These are phyloP conservation scores for Setomelanomma holmii DNA, from an alignment of 2,329 filamentous ascomycete species.

Conservation along the genomic window DNA sequence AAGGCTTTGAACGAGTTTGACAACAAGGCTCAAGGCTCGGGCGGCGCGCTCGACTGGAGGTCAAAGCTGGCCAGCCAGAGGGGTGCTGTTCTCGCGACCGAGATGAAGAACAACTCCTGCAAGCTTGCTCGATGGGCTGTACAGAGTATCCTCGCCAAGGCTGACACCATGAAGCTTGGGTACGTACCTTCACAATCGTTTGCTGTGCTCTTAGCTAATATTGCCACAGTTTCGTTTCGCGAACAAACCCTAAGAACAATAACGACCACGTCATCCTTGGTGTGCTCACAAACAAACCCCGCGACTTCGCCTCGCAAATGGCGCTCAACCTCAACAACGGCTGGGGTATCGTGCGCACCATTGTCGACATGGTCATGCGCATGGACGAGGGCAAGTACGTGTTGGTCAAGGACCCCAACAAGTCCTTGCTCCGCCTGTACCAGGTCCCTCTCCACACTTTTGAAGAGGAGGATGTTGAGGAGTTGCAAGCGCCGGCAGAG, in stretches of 20 bases:
- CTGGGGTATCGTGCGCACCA: slow-evolving; percentile 98
- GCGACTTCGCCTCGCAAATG: slow-evolving; percentile 97
- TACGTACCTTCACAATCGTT: slow-evolving; percentile 55
- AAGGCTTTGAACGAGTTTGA: slow-evolving; percentile 99
- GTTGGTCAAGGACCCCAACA: slow-evolving; percentile 89
- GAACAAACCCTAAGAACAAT: slow-evolving; percentile 88
- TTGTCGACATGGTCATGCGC: slow-evolving; percentile 90
- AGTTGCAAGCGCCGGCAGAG: slow-evolving; percentile 63
- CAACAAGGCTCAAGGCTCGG: slow-evolving; percentile 93
- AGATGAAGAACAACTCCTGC: slow-evolving; percentile 99
- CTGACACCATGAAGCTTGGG: slow-evolving; percentile 99
- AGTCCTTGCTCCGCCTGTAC: slow-evolving; percentile 91
- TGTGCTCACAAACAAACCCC: slow-evolving; percentile 96
- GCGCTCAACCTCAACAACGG: slow-evolving; percentile 96
- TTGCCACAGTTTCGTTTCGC: slow-evolving; percentile 83
- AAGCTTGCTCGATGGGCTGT: slow-evolving; percentile 98
- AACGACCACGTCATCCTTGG: slow-evolving; percentile 95
- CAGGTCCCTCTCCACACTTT: slow-evolving; percentile 87
- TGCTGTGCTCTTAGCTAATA: slow-evolving; percentile 9
- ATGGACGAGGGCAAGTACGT: slow-evolving; percentile 83
- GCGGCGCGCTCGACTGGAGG: slow-evolving; percentile 95
- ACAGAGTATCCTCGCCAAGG: slow-evolving; percentile 93
- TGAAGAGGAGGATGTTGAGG: slow-evolving; percentile 87
- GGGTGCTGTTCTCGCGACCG: slow-evolving; percentile 95
- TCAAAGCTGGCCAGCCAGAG: slow-evolving; percentile 92